Conservation (phyloP, 352 stramenopile genomes). For the Labyrinthula sp. region DNA sequence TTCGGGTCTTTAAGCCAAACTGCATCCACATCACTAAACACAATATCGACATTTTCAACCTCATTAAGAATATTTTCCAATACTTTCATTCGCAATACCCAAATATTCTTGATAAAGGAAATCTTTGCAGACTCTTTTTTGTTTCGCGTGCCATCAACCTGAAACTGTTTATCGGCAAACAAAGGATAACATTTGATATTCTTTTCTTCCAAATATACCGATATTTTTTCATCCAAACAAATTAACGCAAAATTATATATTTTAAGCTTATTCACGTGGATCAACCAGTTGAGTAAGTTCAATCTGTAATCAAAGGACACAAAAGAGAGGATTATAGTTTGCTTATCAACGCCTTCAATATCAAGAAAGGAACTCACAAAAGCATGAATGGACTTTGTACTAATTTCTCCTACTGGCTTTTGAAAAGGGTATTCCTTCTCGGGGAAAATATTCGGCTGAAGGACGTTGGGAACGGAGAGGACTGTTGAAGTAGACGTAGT, state of each 20-base stretch:
- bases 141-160: background rate
- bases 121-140: background rate
- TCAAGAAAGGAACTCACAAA: too few relatives aligned
- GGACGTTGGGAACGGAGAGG: too few relatives aligned
- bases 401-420: too few relatives aligned
- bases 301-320: constrained; percentile 18
- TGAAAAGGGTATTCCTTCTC: too few relatives aligned
- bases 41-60: constrained; percentile 5
- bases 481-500: too few relatives aligned
- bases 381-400: too few relatives aligned
- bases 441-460: too few relatives aligned
- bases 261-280: constrained; percentile 12
- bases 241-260: constrained; percentile 4
- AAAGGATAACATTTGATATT: constrained; percentile 17
- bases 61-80: constrained; percentile 14
- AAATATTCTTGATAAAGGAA: constrained; percentile 14
- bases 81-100: constrained; percentile 17
- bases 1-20: constrained; percentile 9
- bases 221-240: constrained; percentile 18
- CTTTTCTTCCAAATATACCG: background rate
- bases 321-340: constrained; percentile 20
- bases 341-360: too few relatives aligned
- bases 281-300: constrained; percentile 19
- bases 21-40: constrained; percentile 15
- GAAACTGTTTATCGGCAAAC: background rate